These are phyloP conservation scores for Sporothrix brunneoviolacea DNA, from an alignment of 2,329 filamentous ascomycete species.

Conservation along the genomic window DNA sequence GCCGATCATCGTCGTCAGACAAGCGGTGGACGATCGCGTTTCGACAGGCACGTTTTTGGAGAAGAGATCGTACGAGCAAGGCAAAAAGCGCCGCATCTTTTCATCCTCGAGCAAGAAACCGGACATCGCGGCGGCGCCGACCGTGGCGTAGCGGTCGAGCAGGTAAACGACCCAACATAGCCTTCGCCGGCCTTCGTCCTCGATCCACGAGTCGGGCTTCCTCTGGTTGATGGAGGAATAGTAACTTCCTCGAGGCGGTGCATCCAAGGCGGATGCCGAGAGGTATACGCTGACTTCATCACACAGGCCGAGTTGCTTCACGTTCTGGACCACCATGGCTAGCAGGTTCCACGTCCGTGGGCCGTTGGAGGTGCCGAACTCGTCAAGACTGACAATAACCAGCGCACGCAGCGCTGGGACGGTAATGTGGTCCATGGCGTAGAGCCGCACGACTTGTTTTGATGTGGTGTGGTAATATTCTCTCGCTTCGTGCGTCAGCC, in stretches of 20 bases:
- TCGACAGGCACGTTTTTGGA: constrained; percentile 76
- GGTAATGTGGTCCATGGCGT: constrained; percentile 82
- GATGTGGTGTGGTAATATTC: constrained; percentile 71
- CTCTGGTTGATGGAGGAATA: constrained; percentile 75
- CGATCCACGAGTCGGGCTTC: constrained; percentile 76
- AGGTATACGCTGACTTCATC: constrained; percentile 76
- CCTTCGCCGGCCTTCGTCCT: constrained; percentile 77
- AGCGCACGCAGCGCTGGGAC: constrained; percentile 81
- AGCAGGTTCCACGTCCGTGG: constrained; percentile 89
- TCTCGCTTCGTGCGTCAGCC: constrained; percentile 65
- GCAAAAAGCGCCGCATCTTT: constrained; percentile 78
- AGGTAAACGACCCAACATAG: constrained; percentile 94
- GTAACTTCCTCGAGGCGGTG: no score
- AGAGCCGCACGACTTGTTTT: constrained; percentile 79
- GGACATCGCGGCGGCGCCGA: constrained; percentile 68
- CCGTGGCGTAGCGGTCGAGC: constrained; percentile 81
- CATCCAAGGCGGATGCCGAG: neutral
- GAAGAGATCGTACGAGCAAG: constrained; percentile 82
- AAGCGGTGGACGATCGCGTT: constrained; percentile 56
- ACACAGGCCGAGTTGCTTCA: constrained; percentile 78
- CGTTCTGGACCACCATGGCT: constrained; percentile 77
- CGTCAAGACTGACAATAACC: constrained; percentile 77
- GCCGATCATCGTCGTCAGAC: no score
- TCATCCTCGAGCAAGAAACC: constrained; percentile 84
- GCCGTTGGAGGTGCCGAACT: constrained; percentile 80